Conservation (phyloP, 306 rosid species). For the Delonix regia region DNA sequence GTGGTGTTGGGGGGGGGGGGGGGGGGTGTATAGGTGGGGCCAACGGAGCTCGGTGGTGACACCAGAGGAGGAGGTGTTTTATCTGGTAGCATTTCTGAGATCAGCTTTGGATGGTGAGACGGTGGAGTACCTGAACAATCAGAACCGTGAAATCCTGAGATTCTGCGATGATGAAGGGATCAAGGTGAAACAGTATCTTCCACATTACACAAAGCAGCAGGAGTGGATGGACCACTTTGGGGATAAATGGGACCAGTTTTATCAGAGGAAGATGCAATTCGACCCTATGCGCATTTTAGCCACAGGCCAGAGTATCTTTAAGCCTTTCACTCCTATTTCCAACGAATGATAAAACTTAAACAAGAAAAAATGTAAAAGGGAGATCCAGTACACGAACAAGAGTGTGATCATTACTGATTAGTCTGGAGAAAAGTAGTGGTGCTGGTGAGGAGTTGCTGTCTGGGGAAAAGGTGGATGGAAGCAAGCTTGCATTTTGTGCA, state of each 20-base stretch:
- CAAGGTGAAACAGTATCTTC: slow-evolving; percentile 79
- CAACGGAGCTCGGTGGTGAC: slow-evolving; percentile 69
- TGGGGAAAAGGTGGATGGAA: not conserved
- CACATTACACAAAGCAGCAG: slow-evolving; percentile 56
- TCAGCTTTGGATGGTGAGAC: slow-evolving; percentile 71
- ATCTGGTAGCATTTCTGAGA: slow-evolving; percentile 76
- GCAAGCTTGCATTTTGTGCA: slow-evolving; percentile 26
- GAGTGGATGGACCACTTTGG: slow-evolving; percentile 87
- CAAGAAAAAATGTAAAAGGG: too few species aligned
- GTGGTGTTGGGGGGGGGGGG: too few species aligned
- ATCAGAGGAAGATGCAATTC: slow-evolving; percentile 69
- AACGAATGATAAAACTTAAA: not conserved
- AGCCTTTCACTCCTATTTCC: slow-evolving; percentile 35
- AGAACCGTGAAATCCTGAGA: slow-evolving; percentile 65
- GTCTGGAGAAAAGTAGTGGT: not conserved
- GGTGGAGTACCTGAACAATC: slow-evolving; percentile 62
- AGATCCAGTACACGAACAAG: not conserved
- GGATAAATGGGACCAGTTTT: slow-evolving; percentile 72
- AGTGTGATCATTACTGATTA: not conserved
- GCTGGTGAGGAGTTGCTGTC: slow-evolving; percentile 18
- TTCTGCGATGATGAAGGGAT: slow-evolving; percentile 65
- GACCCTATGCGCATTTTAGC: slow-evolving; percentile 84
- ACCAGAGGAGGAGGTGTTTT: slow-evolving; percentile 86
- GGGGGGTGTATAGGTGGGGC: slow-evolving; percentile 79
- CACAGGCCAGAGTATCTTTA: slow-evolving; percentile 82